phyloP scores from a whole-genome alignment of 2,329 filamentous ascomycete genomes.

The Alternaria sp. region DNA sequence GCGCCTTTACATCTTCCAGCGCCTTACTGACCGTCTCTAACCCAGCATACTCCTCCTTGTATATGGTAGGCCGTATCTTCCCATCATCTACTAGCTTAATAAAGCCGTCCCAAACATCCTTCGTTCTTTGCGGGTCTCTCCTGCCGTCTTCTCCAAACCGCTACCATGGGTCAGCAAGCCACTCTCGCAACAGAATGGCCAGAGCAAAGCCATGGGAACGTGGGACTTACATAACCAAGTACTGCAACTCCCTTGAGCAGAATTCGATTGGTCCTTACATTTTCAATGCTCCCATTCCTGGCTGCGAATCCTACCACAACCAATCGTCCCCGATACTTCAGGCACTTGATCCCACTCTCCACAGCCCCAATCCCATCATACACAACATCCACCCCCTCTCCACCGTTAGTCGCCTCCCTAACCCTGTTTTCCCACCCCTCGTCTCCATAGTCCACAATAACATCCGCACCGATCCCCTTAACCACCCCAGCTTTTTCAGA shows the following conservation, averaged over 20 bases:
- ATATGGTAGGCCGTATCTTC: constrained; percentile 62
- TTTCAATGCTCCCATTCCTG: constrained; percentile 61
- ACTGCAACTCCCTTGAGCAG: constrained; percentile 37
- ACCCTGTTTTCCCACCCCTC: constrained; percentile 63
- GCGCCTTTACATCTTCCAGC: constrained; percentile 60
- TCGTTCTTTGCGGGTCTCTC: constrained; percentile 58
- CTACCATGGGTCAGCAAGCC: constrained; percentile 36
- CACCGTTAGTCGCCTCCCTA: constrained; percentile 56
- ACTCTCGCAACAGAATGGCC: not conserved
- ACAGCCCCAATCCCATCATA: constrained; percentile 68
- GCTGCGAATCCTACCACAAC: constrained; percentile 69
- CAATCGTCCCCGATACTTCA: constrained; percentile 63
- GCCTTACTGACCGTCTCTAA: constrained; percentile 61
- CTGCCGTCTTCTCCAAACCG: constrained; percentile 67
- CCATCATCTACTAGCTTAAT: constrained; percentile 58
- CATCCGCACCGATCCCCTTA: constrained; percentile 52
- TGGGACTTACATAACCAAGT: constrained; percentile 34
- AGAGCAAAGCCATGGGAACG: not conserved
- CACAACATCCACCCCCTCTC: constrained; percentile 65
- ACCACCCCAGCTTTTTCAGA: constrained; percentile 57
- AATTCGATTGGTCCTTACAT: constrained; percentile 33
- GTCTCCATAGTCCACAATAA: constrained; percentile 55
- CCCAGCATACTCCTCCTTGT: constrained; percentile 58
- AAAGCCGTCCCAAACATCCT: constrained; percentile 62
- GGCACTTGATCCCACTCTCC: constrained; percentile 62